These are phyloP conservation scores for Chaetomium sp. DNA, from an alignment of 2,329 filamentous ascomycete species.

Conservation along the genomic window DNA sequence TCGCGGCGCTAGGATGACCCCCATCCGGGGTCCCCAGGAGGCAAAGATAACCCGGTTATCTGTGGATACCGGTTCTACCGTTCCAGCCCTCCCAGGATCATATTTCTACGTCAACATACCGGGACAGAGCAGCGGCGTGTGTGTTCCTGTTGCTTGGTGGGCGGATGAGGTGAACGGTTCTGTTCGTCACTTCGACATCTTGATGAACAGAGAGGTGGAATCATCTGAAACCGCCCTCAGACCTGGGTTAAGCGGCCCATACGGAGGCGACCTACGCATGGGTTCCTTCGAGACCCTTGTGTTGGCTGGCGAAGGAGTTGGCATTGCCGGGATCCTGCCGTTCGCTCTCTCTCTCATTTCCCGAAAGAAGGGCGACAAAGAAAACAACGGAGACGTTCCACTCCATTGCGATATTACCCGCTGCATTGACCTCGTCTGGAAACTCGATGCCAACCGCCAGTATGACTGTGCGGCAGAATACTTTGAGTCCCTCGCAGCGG, in stretches of 20 bases:
- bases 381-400: background rate
- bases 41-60: background rate
- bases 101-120: conserved; percentile 2
- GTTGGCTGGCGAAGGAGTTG: background rate
- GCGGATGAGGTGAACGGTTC: background rate
- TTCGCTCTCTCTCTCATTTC: conserved; percentile 1
- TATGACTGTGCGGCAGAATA: conserved; percentile 1
- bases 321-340: background rate
- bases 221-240: background rate
- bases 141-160: background rate
- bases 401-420: conserved; percentile 1
- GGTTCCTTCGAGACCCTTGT: background rate
- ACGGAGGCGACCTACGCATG: background rate
- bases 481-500: background rate
- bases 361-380: background rate
- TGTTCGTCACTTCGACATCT: background rate
- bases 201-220: background rate
- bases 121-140: background rate
- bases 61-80: background rate
- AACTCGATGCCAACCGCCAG: background rate
- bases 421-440: background rate
- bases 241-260: background rate
- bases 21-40: background rate
- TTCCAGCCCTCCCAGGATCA: background rate
- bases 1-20: background rate